phyloP scores from a whole-genome alignment of 257 asterid species.

The Solanum rostratum region DNA sequence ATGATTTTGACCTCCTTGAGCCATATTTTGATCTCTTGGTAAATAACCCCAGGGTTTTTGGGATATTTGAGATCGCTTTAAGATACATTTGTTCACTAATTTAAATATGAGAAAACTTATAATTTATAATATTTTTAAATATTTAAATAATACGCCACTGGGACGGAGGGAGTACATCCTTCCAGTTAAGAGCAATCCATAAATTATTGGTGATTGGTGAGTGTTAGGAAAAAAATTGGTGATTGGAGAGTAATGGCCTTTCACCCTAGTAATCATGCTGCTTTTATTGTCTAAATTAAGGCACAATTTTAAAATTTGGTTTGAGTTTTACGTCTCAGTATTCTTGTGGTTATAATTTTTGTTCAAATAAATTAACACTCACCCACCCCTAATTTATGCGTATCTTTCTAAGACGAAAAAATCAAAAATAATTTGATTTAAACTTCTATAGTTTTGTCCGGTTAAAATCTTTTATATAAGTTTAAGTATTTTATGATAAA shows the following conservation, averaged over 20 bases:
- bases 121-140: too few relatives aligned
- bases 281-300: background rate
- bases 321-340: background rate
- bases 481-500: too few relatives aligned
- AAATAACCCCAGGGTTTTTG: too few relatives aligned
- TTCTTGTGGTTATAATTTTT: background rate
- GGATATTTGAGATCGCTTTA: too few relatives aligned
- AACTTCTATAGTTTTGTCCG: background rate
- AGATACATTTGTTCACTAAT: background rate
- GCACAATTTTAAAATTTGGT: background rate
- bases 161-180: background rate
- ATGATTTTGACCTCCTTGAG: too few relatives aligned
- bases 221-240: background rate
- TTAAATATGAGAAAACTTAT: background rate
- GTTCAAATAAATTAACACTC: background rate
- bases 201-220: background rate
- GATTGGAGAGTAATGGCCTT: background rate
- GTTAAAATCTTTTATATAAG: background rate
- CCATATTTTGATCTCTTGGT: too few relatives aligned
- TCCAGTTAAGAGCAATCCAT: background rate
- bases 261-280: background rate
- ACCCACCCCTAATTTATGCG: background rate
- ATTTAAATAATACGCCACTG: background rate
- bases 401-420: background rate
- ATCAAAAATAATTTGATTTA: background rate